Evolutionary conservation across 768 basidiomycete species (phyloP), one percentile per base, ranked within the genome.

Genomic region (Kondoa malvinella): DNA sequence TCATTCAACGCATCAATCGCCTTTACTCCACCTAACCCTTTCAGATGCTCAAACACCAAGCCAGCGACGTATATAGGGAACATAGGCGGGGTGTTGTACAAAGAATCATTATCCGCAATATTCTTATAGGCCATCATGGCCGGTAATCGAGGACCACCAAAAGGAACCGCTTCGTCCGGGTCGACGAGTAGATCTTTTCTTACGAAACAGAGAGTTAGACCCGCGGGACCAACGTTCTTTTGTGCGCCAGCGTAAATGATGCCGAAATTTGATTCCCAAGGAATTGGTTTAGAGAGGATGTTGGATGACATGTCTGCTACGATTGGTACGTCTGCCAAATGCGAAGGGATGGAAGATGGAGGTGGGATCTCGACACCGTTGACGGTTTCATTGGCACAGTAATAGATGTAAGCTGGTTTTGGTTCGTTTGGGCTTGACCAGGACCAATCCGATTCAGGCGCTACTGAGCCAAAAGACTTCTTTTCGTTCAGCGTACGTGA

Each of bases 381-480:
- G 68, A 97, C 87, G 16, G 95, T 99, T 80, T 99, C 95, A 81
- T 99, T 99, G 77, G 95, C 95, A 82, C 95, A 99, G 80, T 95
- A 97, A 80, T 94, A 97, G 68, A 96, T 86, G 72, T 92, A 82
- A 30, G 88, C 92, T 16, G 94, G 86, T 75, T 85, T 82, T 70
- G 82, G 84, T 72, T 90, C 76, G 70, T 73, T 77, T 21, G 27
- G 61, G 14, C 3, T 32, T 17, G 61, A 33, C 61, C 61, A 63
- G n/a, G 16, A 26, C 61, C 61, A 63, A 17, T 63, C 27, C 8
- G 61, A 63, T 16, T 27, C 29, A 3, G 27, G 29, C 17, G 61
- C 61, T 21, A 63, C 15, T 3, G 61, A 27, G 17, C 74, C 86
- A 77, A 86, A 88, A 0, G 85, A 80, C 75, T 86, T 86, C 26